phyloP scores from a whole-genome alignment of 2,329 filamentous ascomycete genomes.

The Penicillium olsonii region DNA sequence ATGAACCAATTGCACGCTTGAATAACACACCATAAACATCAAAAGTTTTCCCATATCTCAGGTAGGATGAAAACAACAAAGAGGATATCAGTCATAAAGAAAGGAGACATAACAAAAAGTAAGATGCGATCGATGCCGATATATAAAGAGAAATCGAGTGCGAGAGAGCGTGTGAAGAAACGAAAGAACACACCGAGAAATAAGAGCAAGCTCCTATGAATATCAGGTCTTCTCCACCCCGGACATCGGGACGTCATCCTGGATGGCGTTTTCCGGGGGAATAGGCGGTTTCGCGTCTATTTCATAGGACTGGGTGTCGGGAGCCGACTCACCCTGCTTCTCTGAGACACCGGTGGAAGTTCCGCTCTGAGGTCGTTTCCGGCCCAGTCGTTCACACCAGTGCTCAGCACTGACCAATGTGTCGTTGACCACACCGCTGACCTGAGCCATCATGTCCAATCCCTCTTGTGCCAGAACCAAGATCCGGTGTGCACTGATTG shows the following conservation, averaged over 20 bases:
- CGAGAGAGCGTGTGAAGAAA: constrained; percentile 3
- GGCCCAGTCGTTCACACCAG: constrained; percentile 80
- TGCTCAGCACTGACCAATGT: constrained; percentile 88
- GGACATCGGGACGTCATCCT: constrained; percentile 39
- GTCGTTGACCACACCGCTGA: constrained; percentile 82
- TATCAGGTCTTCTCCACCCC: constrained; percentile 34
- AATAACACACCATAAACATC: constrained; percentile 5
- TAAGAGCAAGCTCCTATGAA: neutral
- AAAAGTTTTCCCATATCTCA: constrained; percentile 1
- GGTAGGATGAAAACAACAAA: constrained; percentile 16
- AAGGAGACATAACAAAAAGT: constrained; percentile 14
- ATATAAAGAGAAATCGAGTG: neutral
- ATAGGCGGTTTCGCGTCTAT: constrained; percentile 33
- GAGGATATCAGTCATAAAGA: constrained; percentile 29
- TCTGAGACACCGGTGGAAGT: constrained; percentile 21
- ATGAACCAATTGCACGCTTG: constrained; percentile 2
- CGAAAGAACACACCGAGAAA: constrained; percentile 3
- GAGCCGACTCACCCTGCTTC: constrained; percentile 20
- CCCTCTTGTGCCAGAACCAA: constrained; percentile 86
- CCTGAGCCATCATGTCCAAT: constrained; percentile 90
- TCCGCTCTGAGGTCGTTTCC: constrained; percentile 40
- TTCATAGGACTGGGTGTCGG: constrained; percentile 20
- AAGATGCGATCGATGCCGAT: constrained; percentile 5
- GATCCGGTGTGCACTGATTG: constrained; percentile 69
- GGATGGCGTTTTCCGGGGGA: constrained; percentile 16